phyloP scores from a whole-genome alignment of 768 basidiomycete species.

The Amanita rubescens region DNA sequence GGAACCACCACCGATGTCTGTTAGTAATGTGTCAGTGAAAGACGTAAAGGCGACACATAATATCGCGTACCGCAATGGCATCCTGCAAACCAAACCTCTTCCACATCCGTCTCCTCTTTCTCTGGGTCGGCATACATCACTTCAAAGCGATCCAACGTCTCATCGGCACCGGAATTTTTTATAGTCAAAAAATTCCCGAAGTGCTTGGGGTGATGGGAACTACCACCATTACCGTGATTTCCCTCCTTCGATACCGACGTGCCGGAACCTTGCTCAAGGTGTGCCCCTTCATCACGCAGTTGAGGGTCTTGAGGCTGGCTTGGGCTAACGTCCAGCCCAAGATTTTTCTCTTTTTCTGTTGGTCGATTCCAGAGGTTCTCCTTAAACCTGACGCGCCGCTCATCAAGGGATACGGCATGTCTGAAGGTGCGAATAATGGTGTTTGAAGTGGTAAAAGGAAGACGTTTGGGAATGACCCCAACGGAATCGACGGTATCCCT shows the following conservation, averaged over 20 bases:
- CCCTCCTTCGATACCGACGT: background rate
- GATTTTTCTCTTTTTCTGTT: background rate
- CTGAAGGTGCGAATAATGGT: background rate
- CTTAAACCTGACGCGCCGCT: background rate
- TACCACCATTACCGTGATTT: background rate
- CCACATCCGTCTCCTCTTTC: background rate
- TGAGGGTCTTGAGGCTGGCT: too few species aligned
- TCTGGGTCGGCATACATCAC: background rate
- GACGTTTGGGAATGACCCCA: slow-evolving; percentile 4
- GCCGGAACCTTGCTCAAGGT: background rate
- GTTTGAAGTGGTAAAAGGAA: slow-evolving; percentile 8
- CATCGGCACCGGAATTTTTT: too few species aligned
- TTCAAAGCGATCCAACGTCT: too few species aligned
- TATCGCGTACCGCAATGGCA: background rate
- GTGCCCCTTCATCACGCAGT: too few species aligned
- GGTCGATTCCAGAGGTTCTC: background rate
- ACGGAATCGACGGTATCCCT: slow-evolving; percentile 13
- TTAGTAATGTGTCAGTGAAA: background rate
- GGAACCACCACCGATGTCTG: background rate
- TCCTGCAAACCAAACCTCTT: slow-evolving; percentile 8
- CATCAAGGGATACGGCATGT: slow-evolving; percentile 3
- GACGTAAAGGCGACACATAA: slow-evolving; percentile 22
- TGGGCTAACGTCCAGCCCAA: background rate
- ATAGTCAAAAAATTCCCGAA: too few species aligned
- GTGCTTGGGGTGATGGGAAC: too few species aligned